Conservation (phyloP, 495 filamentous ascomycete species). For the Hyaloscypha hepaticicola region DNA sequence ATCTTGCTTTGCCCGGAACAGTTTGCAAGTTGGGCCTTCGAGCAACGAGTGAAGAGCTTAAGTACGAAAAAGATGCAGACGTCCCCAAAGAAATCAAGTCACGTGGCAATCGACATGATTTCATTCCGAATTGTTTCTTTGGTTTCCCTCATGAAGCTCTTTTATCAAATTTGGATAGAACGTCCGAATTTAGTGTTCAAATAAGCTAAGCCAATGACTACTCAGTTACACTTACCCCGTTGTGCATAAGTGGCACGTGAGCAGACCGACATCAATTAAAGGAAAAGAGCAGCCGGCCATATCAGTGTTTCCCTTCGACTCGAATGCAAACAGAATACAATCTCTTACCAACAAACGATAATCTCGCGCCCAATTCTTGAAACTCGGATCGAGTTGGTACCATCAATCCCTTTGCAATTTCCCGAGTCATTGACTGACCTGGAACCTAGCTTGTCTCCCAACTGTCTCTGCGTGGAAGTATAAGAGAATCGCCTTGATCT, state of each 20-base stretch:
- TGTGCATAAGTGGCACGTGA: neutral
- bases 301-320: neutral
- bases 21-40: too few relatives aligned
- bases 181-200: too few relatives aligned
- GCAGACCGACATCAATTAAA: neutral
- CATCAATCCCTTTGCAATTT: neutral
- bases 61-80: too few relatives aligned
- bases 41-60: too few relatives aligned
- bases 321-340: neutral
- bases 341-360: neutral
- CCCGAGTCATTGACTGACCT: neutral
- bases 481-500: neutral
- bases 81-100: too few relatives aligned
- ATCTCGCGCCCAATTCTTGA: neutral
- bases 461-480: neutral
- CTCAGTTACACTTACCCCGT: too few relatives aligned
- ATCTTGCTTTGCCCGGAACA: too few relatives aligned
- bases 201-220: too few relatives aligned
- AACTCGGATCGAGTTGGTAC: neutral
- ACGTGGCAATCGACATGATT: too few relatives aligned
- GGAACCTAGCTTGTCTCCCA: neutral
- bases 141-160: too few relatives aligned
- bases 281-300: neutral
- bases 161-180: too few relatives aligned
- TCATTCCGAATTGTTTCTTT: too few relatives aligned